Base-by-base conservation (phyloP, 495 filamentous ascomycete species). In the Friedmanniomyces simplex region DNA sequence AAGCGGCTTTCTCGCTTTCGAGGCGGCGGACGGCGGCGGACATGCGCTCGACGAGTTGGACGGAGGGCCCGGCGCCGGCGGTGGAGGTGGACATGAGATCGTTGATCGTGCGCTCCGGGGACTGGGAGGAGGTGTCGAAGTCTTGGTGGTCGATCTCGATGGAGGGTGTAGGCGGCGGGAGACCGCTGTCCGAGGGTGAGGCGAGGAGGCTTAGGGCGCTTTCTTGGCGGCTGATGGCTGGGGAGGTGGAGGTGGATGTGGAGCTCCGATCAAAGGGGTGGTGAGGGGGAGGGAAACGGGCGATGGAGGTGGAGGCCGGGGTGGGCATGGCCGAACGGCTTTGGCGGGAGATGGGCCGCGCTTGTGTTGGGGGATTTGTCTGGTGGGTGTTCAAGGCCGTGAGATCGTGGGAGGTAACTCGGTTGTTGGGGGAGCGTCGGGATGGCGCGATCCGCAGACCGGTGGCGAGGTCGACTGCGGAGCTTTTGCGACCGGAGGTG, bases 1-100 rank as follows among this genome's bases (percentile, higher is more conserved):
- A 80, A 4, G 83, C 85, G 18, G 89, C 85, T 63, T 91, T 91
- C 65, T 97, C 94, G 58, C 84, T 88, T 67, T 97, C 94, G 0
- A 98, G 75, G 3, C 91, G 81, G 26, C 93, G 85, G 22, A 99
- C 88, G 1, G 89, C 86, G 36, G 91, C 87, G 60, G 84, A 89
- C 91, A 99, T 96, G 45, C 94, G 85, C 70, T 97, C 93, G 5
- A 99, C 89, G 0, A 99, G 79, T 69, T 97, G 93, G 2, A 99
- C 91, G 2, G 87, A 91, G 3, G 93, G 93, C 0, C 93, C 93
- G 0, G 93, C 88, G 6, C 82, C 90, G 20, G 86, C 82, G 7
- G 93, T 95, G 1, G 88, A 93, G 18, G 88, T 88, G 14, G 87
- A 93, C 30, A 95, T 79, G 68, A 96, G 84, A 63, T 97, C 91